Percentiles rank a stretch among this genome's conserved stretches.
phyloP scores from a whole-genome alignment of 1,139 yeast genomes.

The Pneumocystis canis region DNA sequence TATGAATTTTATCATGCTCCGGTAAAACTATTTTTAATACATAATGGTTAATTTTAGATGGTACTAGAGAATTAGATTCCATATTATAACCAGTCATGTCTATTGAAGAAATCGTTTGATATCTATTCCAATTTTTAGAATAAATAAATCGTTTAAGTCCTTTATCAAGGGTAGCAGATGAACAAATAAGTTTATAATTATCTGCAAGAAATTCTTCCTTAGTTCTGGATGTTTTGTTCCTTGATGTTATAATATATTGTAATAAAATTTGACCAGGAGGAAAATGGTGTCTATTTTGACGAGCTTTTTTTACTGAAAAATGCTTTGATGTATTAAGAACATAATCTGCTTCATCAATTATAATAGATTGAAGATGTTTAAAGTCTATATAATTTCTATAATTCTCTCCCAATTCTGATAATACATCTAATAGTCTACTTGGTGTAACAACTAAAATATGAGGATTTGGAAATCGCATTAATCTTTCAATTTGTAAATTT shows the following conservation, averaged over 20 bases:
- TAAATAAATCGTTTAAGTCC: background rate
- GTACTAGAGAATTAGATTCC: background rate
- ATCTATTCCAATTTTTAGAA: background rate
- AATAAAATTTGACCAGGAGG: background rate
- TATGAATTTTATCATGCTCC: background rate
- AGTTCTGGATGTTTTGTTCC: background rate
- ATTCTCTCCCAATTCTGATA: background rate
- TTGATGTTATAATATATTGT: background rate
- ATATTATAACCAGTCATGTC: background rate
- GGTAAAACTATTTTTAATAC: background rate
- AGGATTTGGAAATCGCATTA: background rate
- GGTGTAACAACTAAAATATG: slow-evolving; percentile 1
- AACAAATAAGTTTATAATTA: background rate
- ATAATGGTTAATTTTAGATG: background rate
- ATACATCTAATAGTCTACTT: background rate
- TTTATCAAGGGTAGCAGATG: background rate
- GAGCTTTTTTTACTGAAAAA: background rate
- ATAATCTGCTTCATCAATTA: slow-evolving; percentile 1
- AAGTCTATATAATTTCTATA: background rate
- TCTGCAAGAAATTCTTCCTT: background rate
- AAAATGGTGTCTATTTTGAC: background rate
- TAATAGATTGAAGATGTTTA: background rate
- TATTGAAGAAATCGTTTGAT: background rate
- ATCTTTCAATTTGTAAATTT: background rate
- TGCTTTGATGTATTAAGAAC: background rate